Percentiles rank a stretch among this genome's conserved stretches.
Evolutionary conservation across 228 moss, liverwort and hornwort species (phyloP).

Genomic region (Sphagnum fallax): DNA sequence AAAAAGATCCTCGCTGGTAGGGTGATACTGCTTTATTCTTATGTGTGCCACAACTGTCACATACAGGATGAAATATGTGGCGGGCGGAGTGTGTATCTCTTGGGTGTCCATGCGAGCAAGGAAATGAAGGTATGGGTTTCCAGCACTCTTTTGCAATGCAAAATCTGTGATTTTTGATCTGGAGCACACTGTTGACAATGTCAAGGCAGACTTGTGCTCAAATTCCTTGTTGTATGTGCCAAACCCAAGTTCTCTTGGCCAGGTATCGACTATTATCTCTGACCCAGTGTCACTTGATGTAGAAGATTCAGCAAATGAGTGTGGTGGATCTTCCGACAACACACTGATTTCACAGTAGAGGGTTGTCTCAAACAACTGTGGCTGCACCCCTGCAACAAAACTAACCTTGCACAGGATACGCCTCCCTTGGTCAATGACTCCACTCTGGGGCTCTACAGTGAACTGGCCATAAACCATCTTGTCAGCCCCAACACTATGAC

Average conservation of each 20-base stretch:
- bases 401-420: conserved; percentile 66
- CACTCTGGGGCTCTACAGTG: conserved; percentile 55
- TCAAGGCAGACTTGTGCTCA: conserved; percentile 58
- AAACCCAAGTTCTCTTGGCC: conserved; percentile 56
- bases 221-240: conserved; percentile 64
- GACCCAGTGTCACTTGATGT: conserved; percentile 26
- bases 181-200: conserved; percentile 58
- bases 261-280: conserved; percentile 70
- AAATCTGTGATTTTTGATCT: conserved; percentile 66
- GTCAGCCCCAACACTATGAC: conserved; percentile 62
- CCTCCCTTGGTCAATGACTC: conserved; percentile 61
- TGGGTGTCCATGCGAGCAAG: conserved; percentile 54
- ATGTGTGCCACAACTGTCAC: conserved; percentile 55
- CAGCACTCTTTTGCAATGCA: conserved; percentile 43
- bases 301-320: conserved; percentile 16
- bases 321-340: conserved; percentile 28
- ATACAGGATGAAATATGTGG: conserved; percentile 42
- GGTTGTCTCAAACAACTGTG: conserved; percentile 73
- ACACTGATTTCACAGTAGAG: conserved; percentile 45
- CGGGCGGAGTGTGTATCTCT: conserved; percentile 47
- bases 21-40: conserved; percentile 48
- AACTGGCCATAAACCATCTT: conserved; percentile 65
- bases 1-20: conserved; percentile 52
- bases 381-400: conserved; percentile 69
- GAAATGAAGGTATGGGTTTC: conserved; percentile 59